These are phyloP conservation scores for Phaseolus lunatus DNA, from an alignment of 306 rosid genomes.

Conservation along the genomic window DNA sequence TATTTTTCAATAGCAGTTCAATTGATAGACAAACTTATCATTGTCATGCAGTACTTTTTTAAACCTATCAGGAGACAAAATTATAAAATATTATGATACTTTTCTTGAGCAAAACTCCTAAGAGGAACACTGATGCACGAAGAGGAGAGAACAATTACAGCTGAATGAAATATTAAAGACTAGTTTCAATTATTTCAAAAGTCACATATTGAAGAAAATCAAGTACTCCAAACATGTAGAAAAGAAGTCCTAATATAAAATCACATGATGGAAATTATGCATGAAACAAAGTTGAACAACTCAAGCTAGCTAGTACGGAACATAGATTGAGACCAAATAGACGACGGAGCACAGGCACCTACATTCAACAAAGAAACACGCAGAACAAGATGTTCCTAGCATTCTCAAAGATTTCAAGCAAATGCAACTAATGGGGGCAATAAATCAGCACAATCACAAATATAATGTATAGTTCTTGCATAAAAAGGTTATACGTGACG, in stretches of 20 bases:
- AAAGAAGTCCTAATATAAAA: conserved; percentile 14
- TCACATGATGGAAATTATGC: conserved; percentile 15
- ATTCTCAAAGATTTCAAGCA: conserved; percentile 34
- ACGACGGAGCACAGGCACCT: conserved; percentile 3
- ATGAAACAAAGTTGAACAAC: conserved; percentile 23
- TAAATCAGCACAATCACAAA: conserved; percentile 31
- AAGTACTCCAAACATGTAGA: conserved; percentile 24
- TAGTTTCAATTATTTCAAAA: conserved; percentile 25
- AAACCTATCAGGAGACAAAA: conserved; percentile 10
- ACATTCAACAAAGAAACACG: neutral
- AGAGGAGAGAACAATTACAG: conserved; percentile 21
- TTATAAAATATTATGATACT: conserved; percentile 10
- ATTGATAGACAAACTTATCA: conserved; percentile 21
- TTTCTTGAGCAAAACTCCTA: conserved; percentile 17
- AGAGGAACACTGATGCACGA: conserved; percentile 24
- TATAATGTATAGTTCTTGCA: conserved; percentile 7
- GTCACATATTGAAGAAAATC: conserved; percentile 36
- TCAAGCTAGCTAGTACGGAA: conserved; percentile 20
- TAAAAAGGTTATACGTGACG: conserved; percentile 15
- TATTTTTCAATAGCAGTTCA: conserved; percentile 5
- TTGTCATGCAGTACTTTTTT: conserved; percentile 18
- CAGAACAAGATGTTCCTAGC: conserved; percentile 19
- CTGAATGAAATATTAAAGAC: conserved; percentile 7
- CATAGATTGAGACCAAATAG: conserved; percentile 15
- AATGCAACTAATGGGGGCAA: conserved; percentile 23